Conservation (phyloP, 306 rosid species). For the Vicia sativa region DNA sequence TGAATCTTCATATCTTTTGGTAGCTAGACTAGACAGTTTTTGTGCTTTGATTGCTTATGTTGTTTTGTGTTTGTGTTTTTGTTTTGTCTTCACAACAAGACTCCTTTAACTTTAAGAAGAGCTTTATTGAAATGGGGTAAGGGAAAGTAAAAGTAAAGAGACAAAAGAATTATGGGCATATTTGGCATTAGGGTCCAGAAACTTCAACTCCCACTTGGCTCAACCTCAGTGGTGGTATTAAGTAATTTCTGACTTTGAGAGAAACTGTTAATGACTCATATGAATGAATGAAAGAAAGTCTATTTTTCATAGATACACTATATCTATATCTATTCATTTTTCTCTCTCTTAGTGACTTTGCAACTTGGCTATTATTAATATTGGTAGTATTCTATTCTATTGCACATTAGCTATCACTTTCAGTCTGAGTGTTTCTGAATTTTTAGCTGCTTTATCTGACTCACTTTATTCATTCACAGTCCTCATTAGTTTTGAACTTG, state of each 20-base stretch:
- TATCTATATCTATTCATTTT: background rate
- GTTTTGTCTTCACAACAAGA: background rate
- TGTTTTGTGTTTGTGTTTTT: background rate
- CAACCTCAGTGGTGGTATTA: slow-evolving; percentile 15
- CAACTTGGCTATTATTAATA: slow-evolving; percentile 43
- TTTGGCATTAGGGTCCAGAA: slow-evolving; percentile 49
- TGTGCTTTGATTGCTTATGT: background rate
- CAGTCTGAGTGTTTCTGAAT: slow-evolving; percentile 25
- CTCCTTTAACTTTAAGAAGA: background rate
- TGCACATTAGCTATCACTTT: slow-evolving; percentile 5
- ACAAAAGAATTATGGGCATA: slow-evolving; percentile 64
- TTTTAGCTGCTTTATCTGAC: slow-evolving; percentile 39
- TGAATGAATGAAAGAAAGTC: slow-evolving; percentile 19
- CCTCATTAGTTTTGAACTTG: background rate
- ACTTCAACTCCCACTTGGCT: slow-evolving; percentile 43
- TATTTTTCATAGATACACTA: background rate
- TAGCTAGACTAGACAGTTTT: background rate
- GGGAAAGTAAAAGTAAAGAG: slow-evolving; percentile 22
- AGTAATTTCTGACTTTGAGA: slow-evolving; percentile 46
- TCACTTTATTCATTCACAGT: slow-evolving; percentile 32
- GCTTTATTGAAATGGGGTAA: background rate
- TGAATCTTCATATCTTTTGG: slow-evolving; percentile 69
- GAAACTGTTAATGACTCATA: background rate
- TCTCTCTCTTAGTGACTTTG: slow-evolving; percentile 32
- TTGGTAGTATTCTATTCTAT: slow-evolving; percentile 21